Evolutionary conservation across 805 yeast genomes (phyloP), one percentile per base, ranked within the genome.

Genomic region (Isabelozyma heimii): DNA sequence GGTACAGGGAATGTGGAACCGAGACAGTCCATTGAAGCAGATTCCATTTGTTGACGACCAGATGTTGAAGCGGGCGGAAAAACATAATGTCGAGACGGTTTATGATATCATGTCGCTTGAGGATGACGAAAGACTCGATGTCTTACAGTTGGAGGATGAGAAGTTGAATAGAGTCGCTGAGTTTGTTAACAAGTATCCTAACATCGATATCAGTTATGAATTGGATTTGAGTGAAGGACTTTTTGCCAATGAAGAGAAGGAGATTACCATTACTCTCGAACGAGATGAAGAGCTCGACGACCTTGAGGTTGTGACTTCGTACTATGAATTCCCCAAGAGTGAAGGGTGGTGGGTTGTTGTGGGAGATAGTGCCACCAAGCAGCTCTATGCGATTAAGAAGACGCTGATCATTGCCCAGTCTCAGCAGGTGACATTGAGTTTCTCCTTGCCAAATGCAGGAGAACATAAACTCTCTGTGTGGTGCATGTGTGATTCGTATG

Each of bases 151-250:
- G 52, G 66, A 73, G 9, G 81, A 79, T 2, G 63, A 62, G 2
- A 70, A 82, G 51, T 67, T 91, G 56, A 72, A 76, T 38, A 76
- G 74, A 20, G 91, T 92, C 44, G 97, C 97, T 0, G 82, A 82
- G 14, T 94, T 92, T 72, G 96, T 91, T 47, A 94, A 94, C 66
- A 82, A 79, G 52, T 94, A 87, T 65, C 99, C 99, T 12, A 88
- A 87, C 60, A 73, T 94, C 47, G 97, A 92, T 52, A 59, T 85
- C 9, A 70, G 79, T 3, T 85, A 82, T 57, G 73, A 76, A 33
- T 45, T 87, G 4, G 79, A 76, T 16, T 54, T 67, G 17, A 60
- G 66, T 1, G 69, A 73, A 9, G 67, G 72, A 0, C 52, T 81
- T n/a, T 57, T 65, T 3, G 79, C 80, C 0, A 76, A 79, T 42